Conservation (phyloP, 2,329 filamentous ascomycete genomes). For the Colletotrichum lindemuthianum region DNA sequence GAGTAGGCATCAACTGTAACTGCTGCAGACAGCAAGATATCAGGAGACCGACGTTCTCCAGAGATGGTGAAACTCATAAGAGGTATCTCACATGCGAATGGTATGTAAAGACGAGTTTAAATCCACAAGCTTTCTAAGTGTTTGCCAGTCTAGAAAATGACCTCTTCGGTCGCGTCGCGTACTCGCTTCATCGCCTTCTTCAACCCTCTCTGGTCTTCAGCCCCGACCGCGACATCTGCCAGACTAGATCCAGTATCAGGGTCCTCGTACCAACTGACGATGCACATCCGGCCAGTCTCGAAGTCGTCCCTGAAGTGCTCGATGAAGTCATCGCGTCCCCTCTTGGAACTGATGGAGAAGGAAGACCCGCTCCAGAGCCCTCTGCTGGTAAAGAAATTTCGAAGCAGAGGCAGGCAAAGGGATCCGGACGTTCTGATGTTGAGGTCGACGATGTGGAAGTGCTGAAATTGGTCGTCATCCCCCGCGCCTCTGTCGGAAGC, state of each 20-base stretch:
- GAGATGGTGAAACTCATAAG: too few relatives aligned
- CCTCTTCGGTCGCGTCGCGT: slow-evolving; percentile 41
- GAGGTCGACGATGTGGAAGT: slow-evolving; percentile 45
- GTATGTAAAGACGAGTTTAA: too few relatives aligned
- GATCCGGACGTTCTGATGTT: slow-evolving; percentile 48
- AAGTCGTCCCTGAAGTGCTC: slow-evolving; percentile 40
- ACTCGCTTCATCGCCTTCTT: slow-evolving; percentile 40
- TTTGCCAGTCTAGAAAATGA: slow-evolving; percentile 40
- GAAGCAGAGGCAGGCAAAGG: slow-evolving; percentile 43
- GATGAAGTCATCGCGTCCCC: slow-evolving; percentile 41
- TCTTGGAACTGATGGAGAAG: slow-evolving; percentile 41
- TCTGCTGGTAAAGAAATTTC: slow-evolving; percentile 42
- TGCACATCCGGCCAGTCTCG: slow-evolving; percentile 41
- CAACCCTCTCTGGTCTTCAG: slow-evolving; percentile 39
- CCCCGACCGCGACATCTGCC: slow-evolving; percentile 45
- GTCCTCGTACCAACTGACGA: slow-evolving; percentile 48
- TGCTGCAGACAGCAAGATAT: too few relatives aligned
- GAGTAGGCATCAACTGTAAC: too few relatives aligned
- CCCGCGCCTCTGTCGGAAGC: not conserved
- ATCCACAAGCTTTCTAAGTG: too few relatives aligned
- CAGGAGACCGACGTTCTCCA: too few relatives aligned
- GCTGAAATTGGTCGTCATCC: slow-evolving; percentile 12
- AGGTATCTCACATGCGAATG: too few relatives aligned
- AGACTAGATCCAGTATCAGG: slow-evolving; percentile 40
- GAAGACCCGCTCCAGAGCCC: slow-evolving; percentile 42